Base-by-base conservation (phyloP, 176 grass and related monocot genomes). In the Sorghum bicolor region DNA sequence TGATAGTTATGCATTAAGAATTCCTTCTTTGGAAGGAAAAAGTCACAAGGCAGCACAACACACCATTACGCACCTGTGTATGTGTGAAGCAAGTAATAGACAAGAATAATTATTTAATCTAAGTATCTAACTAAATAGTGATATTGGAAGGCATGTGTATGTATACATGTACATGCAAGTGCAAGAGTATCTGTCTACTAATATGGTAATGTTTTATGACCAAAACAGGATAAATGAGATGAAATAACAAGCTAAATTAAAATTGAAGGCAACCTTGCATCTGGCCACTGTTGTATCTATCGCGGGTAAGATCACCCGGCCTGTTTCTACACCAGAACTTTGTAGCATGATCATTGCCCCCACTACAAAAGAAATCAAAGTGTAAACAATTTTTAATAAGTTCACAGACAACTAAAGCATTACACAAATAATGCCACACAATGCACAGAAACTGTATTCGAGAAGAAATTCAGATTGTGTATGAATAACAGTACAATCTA, bases 251-350 rank as follows among this genome's bases (percentile, higher is more conserved):
- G 63, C 12, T 53, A 61, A 89, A 75, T 44, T 43, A 15, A 65
- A 86, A 40, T 53, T 8, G 80, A 72, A 53, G 74, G 70, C 24
- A 72, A 97, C 93, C 96, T 90, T 86, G 76, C 72, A 43, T 80
- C 29, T 92, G 96, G 33, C 96, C 91, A 33, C 85, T 70, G 67
- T 82, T 92, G 77, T 96, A 99, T 92, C 91, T 99, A 90, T 99
- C 93, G 29, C 93, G 93, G 75, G 78, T 86, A 85, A 87, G 68
- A 94, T 99, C 96, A 66, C 96, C 96, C 81, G 96, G 96, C 71
- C 96, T 91, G 78, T 99, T 99, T 80, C 96, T 89, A 84, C 96
- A 99, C 96, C 96, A 99, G 78, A 99, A 99, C 62, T 85, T 94
- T 26, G 96, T 99, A 36, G 96, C 91, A 87, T 99, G 93, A 82